These are phyloP conservation scores for Verruconis gallopava DNA, from an alignment of 2,329 filamentous ascomycete species.

Conservation along the genomic window DNA sequence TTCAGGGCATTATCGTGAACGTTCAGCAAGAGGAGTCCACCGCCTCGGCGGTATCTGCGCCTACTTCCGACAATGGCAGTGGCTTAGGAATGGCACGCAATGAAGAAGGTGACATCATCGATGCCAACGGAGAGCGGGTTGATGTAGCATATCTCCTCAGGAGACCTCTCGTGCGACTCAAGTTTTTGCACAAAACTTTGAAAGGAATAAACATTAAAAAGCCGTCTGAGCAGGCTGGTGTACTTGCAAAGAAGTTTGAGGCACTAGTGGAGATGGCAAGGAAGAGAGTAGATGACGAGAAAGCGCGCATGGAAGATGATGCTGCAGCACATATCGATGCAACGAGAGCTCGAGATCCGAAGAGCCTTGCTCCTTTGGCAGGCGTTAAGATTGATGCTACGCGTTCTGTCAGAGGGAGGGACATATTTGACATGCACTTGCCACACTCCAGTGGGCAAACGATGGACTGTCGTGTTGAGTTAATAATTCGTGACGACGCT, in stretches of 20 bases:
- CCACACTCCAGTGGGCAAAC: constrained; percentile 82
- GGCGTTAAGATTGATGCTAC: constrained; percentile 60
- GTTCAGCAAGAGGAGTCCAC: constrained; percentile 53
- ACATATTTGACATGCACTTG: constrained; percentile 76
- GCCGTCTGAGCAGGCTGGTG: constrained; percentile 43
- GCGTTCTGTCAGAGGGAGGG: constrained; percentile 76
- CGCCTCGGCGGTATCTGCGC: constrained; percentile 33
- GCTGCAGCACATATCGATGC: constrained; percentile 75
- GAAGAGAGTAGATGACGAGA: constrained; percentile 59
- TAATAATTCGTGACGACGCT: constrained; percentile 72
- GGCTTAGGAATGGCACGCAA: constrained; percentile 46
- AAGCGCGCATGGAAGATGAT: constrained; percentile 66
- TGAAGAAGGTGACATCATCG: constrained; percentile 47
- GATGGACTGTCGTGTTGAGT: constrained; percentile 76
- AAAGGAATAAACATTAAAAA: constrained; percentile 50
- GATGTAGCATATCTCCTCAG: constrained; percentile 91
- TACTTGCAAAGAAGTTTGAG: constrained; percentile 52
- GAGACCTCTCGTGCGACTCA: constrained; percentile 73
- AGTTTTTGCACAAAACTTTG: constrained; percentile 74
- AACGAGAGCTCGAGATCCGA: constrained; percentile 64
- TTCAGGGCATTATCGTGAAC: constrained; percentile 89
- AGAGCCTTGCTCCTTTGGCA: constrained; percentile 58
- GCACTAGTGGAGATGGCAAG: constrained; percentile 64
- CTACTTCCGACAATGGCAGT: constrained; percentile 31
- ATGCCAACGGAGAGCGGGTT: constrained; percentile 73